Evolutionary conservation across 768 basidiomycete species (phyloP), one percentile per base, ranked within the genome.

Genomic region (Phylloporus sp.): DNA sequence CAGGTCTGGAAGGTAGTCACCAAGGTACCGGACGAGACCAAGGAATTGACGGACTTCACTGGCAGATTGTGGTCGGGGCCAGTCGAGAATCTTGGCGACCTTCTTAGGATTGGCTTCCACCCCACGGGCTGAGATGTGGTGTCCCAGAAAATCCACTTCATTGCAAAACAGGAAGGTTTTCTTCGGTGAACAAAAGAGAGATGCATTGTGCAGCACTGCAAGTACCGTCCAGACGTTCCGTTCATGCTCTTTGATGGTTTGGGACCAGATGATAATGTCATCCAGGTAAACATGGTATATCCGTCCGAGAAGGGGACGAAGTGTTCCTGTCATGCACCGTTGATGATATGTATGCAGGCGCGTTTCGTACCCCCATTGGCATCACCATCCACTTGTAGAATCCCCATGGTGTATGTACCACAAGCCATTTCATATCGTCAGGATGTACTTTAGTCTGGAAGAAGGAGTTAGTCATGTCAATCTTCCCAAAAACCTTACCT

Each of bases 401-500:
- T 0, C 77, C 73, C 22, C 70, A 70, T 0, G 69, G 74, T 0
- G 73, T 78, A 0, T 55, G 55, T 1, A 77, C 71, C 0, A 73
- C 75, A 0, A 73, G 76, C 20, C 65, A 62, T 0, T 54, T 35
- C 0, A 73, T 55, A 20, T 71, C 54, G 3, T 70, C 66, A 7
- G 56, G 61, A n/a, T 70, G 60, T 0, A 72, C 53, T 0, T 60
- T 45, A 0, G 66, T 74, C 49, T 76, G 75, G 44, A 73, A 75
- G 40, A 75, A 77, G 0, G 69, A 61, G 29, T 73, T 67, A n/a
- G 70, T 72, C 68, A 75, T 74, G 41, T 78, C 70, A 20, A 43
- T 28, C 11, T 43, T 43, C 9, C 8, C 44, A 34, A 45, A 45
- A 22, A 45, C 24, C 11, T 45, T 32, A 16, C 44, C 44, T n/a